A percentile compares a stretch with the other conserved stretches of the same genome.
These are phyloP conservation scores for Fusarium sp. DNA, from an alignment of 2,329 filamentous ascomycete species.

Conservation along the genomic window DNA sequence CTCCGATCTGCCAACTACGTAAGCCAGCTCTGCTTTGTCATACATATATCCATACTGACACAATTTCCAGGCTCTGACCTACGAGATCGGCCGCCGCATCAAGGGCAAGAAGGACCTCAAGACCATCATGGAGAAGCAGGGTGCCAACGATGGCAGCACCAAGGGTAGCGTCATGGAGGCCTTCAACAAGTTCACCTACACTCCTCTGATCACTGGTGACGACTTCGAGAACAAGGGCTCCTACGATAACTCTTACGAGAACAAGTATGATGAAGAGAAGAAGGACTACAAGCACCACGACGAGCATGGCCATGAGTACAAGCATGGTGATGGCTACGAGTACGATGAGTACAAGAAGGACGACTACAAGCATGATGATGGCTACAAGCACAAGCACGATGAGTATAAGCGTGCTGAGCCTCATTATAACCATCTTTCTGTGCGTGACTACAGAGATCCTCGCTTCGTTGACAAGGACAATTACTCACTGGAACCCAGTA, in stretches of 20 bases:
- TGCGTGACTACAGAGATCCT: background rate
- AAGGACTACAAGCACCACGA: constrained; percentile 8
- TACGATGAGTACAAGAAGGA: background rate
- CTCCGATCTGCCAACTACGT: constrained; percentile 47
- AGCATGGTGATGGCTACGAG: constrained; percentile 2
- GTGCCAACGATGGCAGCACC: constrained; percentile 47
- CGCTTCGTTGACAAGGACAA: background rate
- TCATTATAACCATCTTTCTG: constrained; percentile 4
- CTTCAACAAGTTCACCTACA: constrained; percentile 44
- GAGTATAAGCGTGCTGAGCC: background rate
- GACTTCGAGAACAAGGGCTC: constrained; percentile 43
- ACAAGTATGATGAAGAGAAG: constrained; percentile 1
- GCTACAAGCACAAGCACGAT: background rate
- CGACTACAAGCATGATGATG: background rate
- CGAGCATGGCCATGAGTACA: constrained; percentile 10
- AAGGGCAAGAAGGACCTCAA: constrained; percentile 42
- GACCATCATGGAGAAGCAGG: constrained; percentile 47
- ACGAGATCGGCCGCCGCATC: constrained; percentile 47
- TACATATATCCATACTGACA: background rate
- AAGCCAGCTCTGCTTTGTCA: background rate
- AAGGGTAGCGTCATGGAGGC: constrained; percentile 45
- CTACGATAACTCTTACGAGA: background rate
- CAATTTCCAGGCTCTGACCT: constrained; percentile 40
- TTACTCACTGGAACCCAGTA: constrained; percentile 11
- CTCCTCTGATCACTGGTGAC: constrained; percentile 47